Percentiles rank a stretch among this genome's conserved stretches.
These are phyloP conservation scores for Solanum hybrid DNA, from an alignment of 305 asterid genomes.

Conservation along the genomic window DNA sequence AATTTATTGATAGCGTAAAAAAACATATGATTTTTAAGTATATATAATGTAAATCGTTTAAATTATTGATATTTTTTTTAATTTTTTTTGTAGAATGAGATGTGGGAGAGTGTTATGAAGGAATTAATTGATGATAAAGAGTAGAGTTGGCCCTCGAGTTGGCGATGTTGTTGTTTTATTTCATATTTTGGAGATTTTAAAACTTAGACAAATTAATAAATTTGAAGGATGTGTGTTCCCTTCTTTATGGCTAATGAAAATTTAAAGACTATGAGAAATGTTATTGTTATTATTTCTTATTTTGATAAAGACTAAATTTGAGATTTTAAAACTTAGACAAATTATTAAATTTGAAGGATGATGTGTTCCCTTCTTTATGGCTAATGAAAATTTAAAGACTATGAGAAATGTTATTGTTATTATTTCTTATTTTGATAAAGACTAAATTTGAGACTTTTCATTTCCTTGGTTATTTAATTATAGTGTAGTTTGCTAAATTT, in stretches of 20 bases:
- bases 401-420: neutral
- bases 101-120: neutral
- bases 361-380: neutral
- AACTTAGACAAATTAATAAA: neutral
- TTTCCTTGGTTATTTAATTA: neutral
- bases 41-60: no score
- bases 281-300: neutral
- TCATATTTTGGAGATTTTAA: neutral
- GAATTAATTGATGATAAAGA: neutral
- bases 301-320: neutral
- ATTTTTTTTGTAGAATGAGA: neutral
- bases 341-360: neutral
- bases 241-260: neutral
- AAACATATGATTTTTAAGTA: no score
- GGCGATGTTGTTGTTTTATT: neutral
- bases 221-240: neutral
- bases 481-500: neutral
- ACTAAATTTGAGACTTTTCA: neutral
- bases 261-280: neutral
- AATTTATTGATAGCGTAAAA: neutral
- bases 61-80: no score
- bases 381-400: neutral
- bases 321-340: neutral
- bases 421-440: neutral
- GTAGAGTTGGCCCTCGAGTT: neutral